Evolutionary conservation across 495 filamentous ascomycete species (phyloP).

Genomic region (Daldinia bambusicola): DNA sequence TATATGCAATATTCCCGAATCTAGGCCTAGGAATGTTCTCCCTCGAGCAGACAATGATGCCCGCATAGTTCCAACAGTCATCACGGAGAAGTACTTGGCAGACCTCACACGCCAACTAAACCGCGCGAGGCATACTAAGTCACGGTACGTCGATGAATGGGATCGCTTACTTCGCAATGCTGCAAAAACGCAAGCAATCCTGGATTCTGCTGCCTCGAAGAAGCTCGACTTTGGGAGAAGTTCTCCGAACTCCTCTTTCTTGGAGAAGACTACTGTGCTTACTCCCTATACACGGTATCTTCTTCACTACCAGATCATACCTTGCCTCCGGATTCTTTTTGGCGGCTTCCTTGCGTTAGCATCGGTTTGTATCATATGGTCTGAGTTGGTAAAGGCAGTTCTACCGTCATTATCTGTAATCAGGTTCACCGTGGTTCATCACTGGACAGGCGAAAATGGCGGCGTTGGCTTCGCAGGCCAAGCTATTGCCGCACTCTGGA

Average conservation of each 20-base stretch:
- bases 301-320: constrained; percentile 74
- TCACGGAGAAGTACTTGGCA: constrained; percentile 92
- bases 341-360: constrained; percentile 74
- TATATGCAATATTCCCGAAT: constrained; percentile 72
- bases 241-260: constrained; percentile 64
- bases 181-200: constrained; percentile 77
- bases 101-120: constrained; percentile 84
- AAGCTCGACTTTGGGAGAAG: constrained; percentile 76
- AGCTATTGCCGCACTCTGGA: constrained; percentile 83
- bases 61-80: constrained; percentile 74
- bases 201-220: constrained; percentile 84
- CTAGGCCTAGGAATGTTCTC: constrained; percentile 60
- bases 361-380: constrained; percentile 88
- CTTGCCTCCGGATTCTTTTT: constrained; percentile 68
- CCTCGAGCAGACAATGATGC: constrained; percentile 50
- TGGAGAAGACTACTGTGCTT: constrained; percentile 68
- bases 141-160: constrained; percentile 87
- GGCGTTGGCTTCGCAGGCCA: constrained; percentile 86
- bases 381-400: constrained; percentile 83
- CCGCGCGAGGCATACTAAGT: constrained; percentile 81
- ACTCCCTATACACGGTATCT: constrained; percentile 88
- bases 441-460: constrained; percentile 70
- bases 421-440: constrained; percentile 84
- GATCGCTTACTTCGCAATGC: constrained; percentile 78
- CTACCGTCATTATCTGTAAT: constrained; percentile 83